Evolutionary conservation across 2,329 filamentous ascomycete species (phyloP), one percentile per base, ranked within the genome.

Genomic region (Fusarium nurragi): DNA sequence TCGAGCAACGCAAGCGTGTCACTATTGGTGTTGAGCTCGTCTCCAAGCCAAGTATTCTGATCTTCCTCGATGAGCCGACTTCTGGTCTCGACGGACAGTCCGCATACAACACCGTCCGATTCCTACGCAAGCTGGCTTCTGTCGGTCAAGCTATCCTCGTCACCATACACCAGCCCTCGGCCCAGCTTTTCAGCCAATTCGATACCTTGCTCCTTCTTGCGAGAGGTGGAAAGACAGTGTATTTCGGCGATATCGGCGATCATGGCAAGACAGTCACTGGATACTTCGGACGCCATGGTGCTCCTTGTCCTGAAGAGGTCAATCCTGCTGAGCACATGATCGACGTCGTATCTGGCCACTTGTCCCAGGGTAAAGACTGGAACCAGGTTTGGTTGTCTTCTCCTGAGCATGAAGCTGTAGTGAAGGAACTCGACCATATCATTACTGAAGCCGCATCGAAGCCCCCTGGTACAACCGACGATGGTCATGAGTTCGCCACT

Each of bases 251-350:
- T 1, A 86, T 90, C 51, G 87, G 88, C 6, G 76, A 84, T 1
- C 79, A 84, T 28, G 86, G 84, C 0, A 76, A 75, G 6, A 85
- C 80, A 0, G 74, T 91, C 52, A 83, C 82, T 39, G 79, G 78
- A 22, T 91, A 91, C 75, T 94, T 95, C 71, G 85, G 85, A 38
- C 78, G 80, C 19, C 84, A 91, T 58, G 90, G 89, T 6, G 88
- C 86, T 1, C 81, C 84, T 2, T 90, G 89, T 62, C 83, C 84
- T 1, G 64, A 79, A 0, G 84, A 86, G 1, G 86, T 85, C 18
- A 93, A 93, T 68, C 89, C 89, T 2, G 90, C 90, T 1, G 90
- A 93, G 74, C 91, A 88, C 80, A 92, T 93, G 87, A 85, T 93
- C 49, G 82, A 85, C 46, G 81, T 84, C 18, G 81, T 84, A 14